Base-by-base conservation (phyloP, 1,139 yeast genomes). In the Saccharomyces hybrid region DNA sequence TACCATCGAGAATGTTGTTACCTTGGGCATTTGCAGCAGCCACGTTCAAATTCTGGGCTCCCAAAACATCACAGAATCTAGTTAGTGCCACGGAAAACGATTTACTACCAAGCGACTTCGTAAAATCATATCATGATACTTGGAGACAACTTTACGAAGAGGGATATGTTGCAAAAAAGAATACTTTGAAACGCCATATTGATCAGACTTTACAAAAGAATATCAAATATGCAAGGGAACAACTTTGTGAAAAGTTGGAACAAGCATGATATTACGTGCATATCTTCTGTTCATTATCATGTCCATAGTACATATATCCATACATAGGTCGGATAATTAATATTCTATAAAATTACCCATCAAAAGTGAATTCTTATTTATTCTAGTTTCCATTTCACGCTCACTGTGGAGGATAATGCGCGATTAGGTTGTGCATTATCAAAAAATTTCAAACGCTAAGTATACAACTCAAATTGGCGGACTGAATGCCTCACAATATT, bases 1-100 rank as follows among this genome's bases (percentile, higher is more conserved):
- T 62, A 11, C 69, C 69, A 4, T 56, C 63, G 9, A 63, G 65
- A 51, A 5, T 66, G 11, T 14, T 64, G 5, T 52, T 65, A 1
- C 71, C 71, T 5, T 55, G 62, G 54, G 47, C 54, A 3, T 48
- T 66, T 20, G 63, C 63, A 4, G 62, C 62, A 8, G 42, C 56
- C 4, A 55, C 60, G 5, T 61, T 64, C 49, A 51, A 56, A 2
- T 54, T 54, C 20, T 52, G 62, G 46, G 55, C 61, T 3, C 71
- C 71, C 2, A 49, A 51, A 2, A 61, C 70, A 2, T 63, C 60
- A 52, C 44, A 52, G 11, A 63, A 65, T 44, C 44, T 57, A 16
- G 48, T 57, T 42, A 41, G 48, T 3, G 52, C 57, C 9, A 20
- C 60, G 11, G 60, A 61, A 50, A 53, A 54, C 14, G 65, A 64